Conservation (phyloP, 495 filamentous ascomycete genomes). For the Penicillium dipodomyicola region DNA sequence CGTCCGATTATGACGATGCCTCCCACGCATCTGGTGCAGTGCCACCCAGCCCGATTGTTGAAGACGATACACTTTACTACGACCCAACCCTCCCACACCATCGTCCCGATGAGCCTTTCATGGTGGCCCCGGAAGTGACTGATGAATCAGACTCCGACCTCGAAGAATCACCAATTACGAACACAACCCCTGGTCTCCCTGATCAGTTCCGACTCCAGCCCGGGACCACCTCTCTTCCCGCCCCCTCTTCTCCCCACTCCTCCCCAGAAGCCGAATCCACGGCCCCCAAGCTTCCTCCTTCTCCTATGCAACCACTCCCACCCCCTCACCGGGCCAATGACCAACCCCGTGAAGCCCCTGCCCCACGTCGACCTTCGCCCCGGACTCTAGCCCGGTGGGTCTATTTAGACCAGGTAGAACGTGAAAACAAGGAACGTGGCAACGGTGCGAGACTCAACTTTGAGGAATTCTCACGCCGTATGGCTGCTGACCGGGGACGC, state of each 20-base stretch:
- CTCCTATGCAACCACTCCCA: slow-evolving; percentile 37
- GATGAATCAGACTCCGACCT: slow-evolving; percentile 6
- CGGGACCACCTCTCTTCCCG: slow-evolving; percentile 36
- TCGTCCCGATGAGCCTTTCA: slow-evolving; percentile 47
- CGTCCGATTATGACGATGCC: slow-evolving; percentile 15
- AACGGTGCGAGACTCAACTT: slow-evolving; percentile 70
- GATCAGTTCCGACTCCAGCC: slow-evolving; percentile 35
- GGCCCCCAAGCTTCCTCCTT: slow-evolving; percentile 37
- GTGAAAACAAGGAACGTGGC: slow-evolving; percentile 63
- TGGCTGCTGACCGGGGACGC: slow-evolving; percentile 60
- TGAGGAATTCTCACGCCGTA: slow-evolving; percentile 69
- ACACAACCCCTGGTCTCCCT: slow-evolving; percentile 24
- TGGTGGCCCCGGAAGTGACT: slow-evolving; percentile 4
- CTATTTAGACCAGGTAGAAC: slow-evolving; percentile 57
- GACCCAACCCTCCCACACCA: slow-evolving; percentile 74
- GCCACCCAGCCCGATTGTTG: slow-evolving; percentile 13
- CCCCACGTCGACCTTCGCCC: slow-evolving; percentile 31
- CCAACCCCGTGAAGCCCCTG: slow-evolving; percentile 15
- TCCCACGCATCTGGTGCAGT: slow-evolving; percentile 23
- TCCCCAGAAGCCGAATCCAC: slow-evolving; percentile 41
- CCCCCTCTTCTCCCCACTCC: slow-evolving; percentile 32
- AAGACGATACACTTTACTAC: slow-evolving; percentile 27
- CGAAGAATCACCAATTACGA: slow-evolving; percentile 11
- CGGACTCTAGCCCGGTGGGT: slow-evolving; percentile 52
- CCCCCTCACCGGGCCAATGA: slow-evolving; percentile 26